Base-by-base conservation (phyloP, 2,329 filamentous ascomycete species). In the Sporothrix euskadiensis region DNA sequence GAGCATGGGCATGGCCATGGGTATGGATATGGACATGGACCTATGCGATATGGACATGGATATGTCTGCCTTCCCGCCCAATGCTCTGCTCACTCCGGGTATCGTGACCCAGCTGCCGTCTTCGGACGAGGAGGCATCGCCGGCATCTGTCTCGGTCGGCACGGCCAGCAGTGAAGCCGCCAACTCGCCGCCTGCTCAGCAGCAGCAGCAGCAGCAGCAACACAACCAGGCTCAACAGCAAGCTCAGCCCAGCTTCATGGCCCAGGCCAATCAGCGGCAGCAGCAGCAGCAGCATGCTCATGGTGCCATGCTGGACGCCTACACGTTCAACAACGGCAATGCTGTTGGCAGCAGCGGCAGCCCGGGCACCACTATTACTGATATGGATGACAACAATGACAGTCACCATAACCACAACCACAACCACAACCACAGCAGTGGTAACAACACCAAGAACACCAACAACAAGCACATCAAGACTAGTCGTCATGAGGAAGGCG, bases 1-100 rank as follows among this genome's bases (percentile, higher is more conserved):
- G 77, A 82, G 82, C 2, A 81, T 85, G 79, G 83, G 84, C 68
- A 78, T 84, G 22, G 83, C 81, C 32, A 79, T 85, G 12, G 83
- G 82, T 74, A 73, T 74, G 71, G 75, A 73, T 41, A 71, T 76
- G 32, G 70, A 74, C 65, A 54, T 74, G 69, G 69, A 72, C n/a
- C 35, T 74, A 0, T 44, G 44, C 26, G 74, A 68, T 52, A 74
- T 76, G 75, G 73, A 75, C 39, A 35, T 73, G 30, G 68, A 71
- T 54, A 26, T 74, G 73, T 71, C 54, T n/a, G 22, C 61, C 9
- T 49, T 65, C 44, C 39, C 47, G 47, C 44, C 41, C 57, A 41
- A 19, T 26, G 19, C 44, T 30, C 19, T 69, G 8, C 39, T 49
- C 14, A 54, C 66, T 4, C 49, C 72, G 7, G 71, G 69, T 19